Evolutionary conservation across 495 filamentous ascomycete species (phyloP).

Genomic region (Staphylotrichum tortipilum): DNA sequence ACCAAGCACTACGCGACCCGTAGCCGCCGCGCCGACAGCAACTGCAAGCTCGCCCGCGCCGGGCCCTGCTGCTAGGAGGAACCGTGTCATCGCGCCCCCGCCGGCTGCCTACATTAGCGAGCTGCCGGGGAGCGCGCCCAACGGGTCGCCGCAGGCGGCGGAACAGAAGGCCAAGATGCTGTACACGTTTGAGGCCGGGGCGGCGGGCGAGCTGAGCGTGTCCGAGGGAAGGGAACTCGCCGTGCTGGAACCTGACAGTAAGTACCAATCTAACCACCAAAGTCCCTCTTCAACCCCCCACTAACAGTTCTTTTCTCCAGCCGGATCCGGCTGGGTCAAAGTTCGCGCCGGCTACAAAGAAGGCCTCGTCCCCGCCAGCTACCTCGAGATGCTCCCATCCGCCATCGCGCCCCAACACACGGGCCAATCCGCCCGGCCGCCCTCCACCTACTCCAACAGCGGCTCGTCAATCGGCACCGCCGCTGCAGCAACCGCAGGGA

Average conservation of each 20-base stretch:
- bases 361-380: constrained; percentile 80
- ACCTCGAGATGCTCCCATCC: constrained; percentile 38
- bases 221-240: constrained; percentile 65
- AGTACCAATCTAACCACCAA: constrained; percentile 19
- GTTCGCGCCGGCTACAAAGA: constrained; percentile 60
- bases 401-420: constrained; percentile 43
- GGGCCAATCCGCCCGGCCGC: constrained; percentile 45
- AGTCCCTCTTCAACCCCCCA: background rate
- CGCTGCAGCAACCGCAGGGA: constrained; percentile 45
- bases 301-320: constrained; percentile 35
- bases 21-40: constrained; percentile 15
- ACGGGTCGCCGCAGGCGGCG: constrained; percentile 25
- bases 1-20: constrained; percentile 23
- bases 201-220: constrained; percentile 71
- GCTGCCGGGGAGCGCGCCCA: constrained; percentile 42
- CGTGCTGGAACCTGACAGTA: constrained; percentile 85
- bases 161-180: constrained; percentile 80
- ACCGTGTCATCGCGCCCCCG: constrained; percentile 77
- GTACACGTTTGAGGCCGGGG: constrained; percentile 72
- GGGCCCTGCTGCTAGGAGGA: constrained; percentile 47
- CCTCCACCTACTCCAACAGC: constrained; percentile 72
- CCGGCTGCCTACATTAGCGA: constrained; percentile 68
- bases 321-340: constrained; percentile 85
- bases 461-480: constrained; percentile 53
- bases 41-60: no score